Base-by-base conservation (phyloP, 2,329 filamentous ascomycete genomes). In the Trichoderma guizhouense region DNA sequence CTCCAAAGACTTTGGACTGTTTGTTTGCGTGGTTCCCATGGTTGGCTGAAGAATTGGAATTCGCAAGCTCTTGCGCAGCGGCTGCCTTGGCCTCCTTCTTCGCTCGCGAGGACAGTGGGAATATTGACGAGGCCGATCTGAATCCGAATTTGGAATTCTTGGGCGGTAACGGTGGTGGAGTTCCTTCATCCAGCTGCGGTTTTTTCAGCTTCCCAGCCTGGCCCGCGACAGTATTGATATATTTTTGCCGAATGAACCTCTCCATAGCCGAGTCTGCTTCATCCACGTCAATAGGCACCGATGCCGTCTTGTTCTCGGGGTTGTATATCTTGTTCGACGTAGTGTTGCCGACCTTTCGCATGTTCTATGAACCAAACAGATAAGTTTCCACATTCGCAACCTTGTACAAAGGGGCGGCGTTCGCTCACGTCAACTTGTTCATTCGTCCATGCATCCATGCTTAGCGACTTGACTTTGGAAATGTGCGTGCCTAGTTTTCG, bases 381-480 rank as follows among this genome's bases (percentile, higher is more conserved):
- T 69, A 3, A 69, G 57, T 26, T 21, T 62, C 15, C 24, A 36
- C 8, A n/a, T 53, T 14, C 21, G 34, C 6, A 21, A 14, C 28
- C 5, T 53, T 28, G 3, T 36, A 14, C 2, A 4, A 14, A 21
- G 24, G 68, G 32, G 34, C 34, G 58, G 68, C 12, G 47, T 43
- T 72, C 67, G 83, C 89, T 83, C 85, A 97, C 95, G 83, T 99
- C 96, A 74, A 99, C 95, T 84, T 99, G 96, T 73, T 98, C 96
- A 78, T 92, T 91, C 63, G 93, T 91, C 96, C 96, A 99, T 76
- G 92, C 96, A 83, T 99, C 96, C 95, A 99, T 98, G 82, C 93
- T 98, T 84, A 99, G 83, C 47, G 95, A 98, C 83, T 99, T 99
- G 85, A 99, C 94, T 82, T 99, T 99, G 76, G 95, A 98, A 74